Evolutionary conservation across 2,329 filamentous ascomycete species (phyloP).

Genomic region (Biscogniauxia sp.): DNA sequence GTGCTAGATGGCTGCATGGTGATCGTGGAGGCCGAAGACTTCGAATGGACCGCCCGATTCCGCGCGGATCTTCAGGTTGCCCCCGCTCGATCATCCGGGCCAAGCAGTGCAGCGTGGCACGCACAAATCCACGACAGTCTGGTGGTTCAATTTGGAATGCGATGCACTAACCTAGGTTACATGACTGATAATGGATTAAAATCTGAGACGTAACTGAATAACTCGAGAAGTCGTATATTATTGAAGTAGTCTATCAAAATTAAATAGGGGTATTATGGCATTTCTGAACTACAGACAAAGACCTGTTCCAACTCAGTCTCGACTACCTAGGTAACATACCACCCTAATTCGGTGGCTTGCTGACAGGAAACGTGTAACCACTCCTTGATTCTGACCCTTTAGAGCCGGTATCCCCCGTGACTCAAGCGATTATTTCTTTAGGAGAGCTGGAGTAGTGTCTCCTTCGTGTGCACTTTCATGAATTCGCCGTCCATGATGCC

Average conservation of each 20-base stretch:
- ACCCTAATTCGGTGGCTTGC: no score
- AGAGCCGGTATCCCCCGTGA: not conserved
- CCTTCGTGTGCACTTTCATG: slow-evolving; percentile 23
- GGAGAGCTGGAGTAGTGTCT: slow-evolving; percentile 10
- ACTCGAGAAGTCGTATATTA: not conserved
- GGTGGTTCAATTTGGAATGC: not conserved
- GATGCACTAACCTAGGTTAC: not conserved
- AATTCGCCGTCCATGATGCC: slow-evolving; percentile 26
- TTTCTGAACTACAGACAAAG: not conserved
- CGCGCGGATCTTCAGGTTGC: not conserved
- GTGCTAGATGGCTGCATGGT: not conserved
- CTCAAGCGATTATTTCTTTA: not conserved
- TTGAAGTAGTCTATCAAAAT: not conserved
- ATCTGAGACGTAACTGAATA: not conserved
- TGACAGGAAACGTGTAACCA: not conserved
- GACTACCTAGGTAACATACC: no score
- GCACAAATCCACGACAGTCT: not conserved
- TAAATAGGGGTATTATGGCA: not conserved
- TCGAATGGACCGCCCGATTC: not conserved
- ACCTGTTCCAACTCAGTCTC: no score
- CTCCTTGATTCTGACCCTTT: not conserved
- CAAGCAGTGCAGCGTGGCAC: not conserved
- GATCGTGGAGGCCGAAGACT: not conserved
- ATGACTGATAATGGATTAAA: not conserved
- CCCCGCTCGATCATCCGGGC: not conserved